A percentile compares a stretch with the other conserved stretches of the same genome.
phyloP scores from a whole-genome alignment of 345 rosid species.

The Rhizophora apiculata region DNA sequence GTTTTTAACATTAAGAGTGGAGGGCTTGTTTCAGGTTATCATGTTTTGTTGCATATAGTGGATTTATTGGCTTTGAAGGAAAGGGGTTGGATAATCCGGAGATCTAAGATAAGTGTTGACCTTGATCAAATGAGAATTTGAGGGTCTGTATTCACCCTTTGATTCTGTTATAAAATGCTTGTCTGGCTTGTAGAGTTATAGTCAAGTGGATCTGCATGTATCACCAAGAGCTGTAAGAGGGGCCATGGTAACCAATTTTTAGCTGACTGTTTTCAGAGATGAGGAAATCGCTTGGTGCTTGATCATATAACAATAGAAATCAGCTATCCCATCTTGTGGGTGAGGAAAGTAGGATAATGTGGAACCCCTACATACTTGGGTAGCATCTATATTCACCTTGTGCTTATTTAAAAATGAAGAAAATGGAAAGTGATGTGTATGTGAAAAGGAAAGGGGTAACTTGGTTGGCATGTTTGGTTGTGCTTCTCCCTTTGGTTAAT shows the following conservation, averaged over 20 bases:
- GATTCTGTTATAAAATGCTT: neutral
- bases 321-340: neutral
- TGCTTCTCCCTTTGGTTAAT: too few relatives aligned
- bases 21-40: neutral
- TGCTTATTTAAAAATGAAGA: neutral
- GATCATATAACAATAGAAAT: neutral
- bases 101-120: neutral
- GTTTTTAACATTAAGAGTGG: neutral
- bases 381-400: too few relatives aligned
- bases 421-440: neutral
- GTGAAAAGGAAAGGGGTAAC: neutral
- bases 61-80: neutral
- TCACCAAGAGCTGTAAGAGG: neutral
- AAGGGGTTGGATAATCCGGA: neutral
- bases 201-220: neutral
- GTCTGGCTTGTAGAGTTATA: neutral
- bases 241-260: neutral
- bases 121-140: too few relatives aligned
- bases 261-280: too few relatives aligned
- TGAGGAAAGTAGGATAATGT: too few relatives aligned
- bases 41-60: neutral
- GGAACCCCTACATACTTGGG: too few relatives aligned
- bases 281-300: neutral
- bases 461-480: neutral
- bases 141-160: too few relatives aligned